Conservation (phyloP, 345 rosid genomes). For the Mercurialis annua region DNA sequence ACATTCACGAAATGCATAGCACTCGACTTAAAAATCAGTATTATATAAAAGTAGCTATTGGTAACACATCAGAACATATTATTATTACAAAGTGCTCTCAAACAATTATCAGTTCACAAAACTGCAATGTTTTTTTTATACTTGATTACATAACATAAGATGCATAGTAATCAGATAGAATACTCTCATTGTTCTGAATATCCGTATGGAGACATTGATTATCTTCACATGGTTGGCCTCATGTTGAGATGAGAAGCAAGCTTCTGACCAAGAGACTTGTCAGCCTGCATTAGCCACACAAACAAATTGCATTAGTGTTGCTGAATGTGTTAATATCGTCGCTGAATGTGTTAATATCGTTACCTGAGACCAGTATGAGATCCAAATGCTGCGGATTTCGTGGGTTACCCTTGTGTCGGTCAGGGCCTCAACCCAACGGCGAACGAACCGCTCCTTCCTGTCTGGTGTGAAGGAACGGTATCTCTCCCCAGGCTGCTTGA, state of each 20-base stretch:
- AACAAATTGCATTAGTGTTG: too few relatives aligned
- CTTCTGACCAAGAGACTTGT: slow-evolving; percentile 25
- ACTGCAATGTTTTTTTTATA: not conserved
- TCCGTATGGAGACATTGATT: not conserved
- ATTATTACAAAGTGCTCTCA: slow-evolving; percentile 1
- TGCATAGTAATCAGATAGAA: not conserved
- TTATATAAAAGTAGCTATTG: too few relatives aligned
- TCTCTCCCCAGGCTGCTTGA: slow-evolving; percentile 34
- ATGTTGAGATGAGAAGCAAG: slow-evolving; percentile 27
- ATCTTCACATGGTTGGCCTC: slow-evolving; percentile 25
- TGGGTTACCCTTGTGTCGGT: slow-evolving; percentile 27
- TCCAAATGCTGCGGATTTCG: slow-evolving; percentile 31
- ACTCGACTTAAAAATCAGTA: too few relatives aligned
- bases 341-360: too few relatives aligned
- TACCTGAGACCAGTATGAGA: slow-evolving; percentile 32
- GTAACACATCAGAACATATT: not conserved
- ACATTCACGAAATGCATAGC: too few relatives aligned
- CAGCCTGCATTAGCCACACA: slow-evolving; percentile 21
- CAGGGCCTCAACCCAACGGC: slow-evolving; percentile 21
- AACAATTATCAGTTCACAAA: not conserved
- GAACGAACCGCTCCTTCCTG: slow-evolving; percentile 30
- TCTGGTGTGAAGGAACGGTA: slow-evolving; percentile 29
- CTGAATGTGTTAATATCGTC: too few relatives aligned
- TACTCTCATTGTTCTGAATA: not conserved
- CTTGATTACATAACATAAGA: not conserved